phyloP scores from a whole-genome alignment of 768 basidiomycete genomes.

The Tylopilus vinaceipallidus region DNA sequence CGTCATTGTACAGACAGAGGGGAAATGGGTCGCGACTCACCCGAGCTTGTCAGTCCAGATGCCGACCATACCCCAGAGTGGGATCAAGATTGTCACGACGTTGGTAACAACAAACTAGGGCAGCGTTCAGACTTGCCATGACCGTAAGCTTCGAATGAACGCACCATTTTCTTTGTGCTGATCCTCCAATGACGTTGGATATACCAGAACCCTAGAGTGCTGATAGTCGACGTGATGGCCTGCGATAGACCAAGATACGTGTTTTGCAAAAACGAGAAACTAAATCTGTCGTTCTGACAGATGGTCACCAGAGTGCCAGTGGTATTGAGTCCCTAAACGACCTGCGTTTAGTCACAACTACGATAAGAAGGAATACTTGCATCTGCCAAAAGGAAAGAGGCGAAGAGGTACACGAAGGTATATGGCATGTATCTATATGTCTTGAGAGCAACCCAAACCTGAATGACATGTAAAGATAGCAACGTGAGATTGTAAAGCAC shows the following conservation, averaged over 20 bases:
- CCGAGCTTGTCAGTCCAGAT: slow-evolving; percentile 78
- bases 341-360: neutral
- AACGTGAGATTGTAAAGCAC: neutral
- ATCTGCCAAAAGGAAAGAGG: slow-evolving; percentile 79
- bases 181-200: slow-evolving; percentile 79
- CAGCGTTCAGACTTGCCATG: neutral
- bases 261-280: slow-evolving; percentile 77
- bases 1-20: slow-evolving; percentile 1
- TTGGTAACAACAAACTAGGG: slow-evolving; percentile 73
- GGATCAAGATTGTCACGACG: slow-evolving; percentile 72
- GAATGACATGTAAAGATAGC: no score
- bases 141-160: neutral
- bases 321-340: slow-evolving; percentile 68
- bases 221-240: slow-evolving; percentile 69
- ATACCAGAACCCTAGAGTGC: slow-evolving; percentile 80
- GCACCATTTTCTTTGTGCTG: slow-evolving; percentile 76
- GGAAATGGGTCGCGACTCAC: slow-evolving; percentile 35
- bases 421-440: slow-evolving; percentile 77
- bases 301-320: slow-evolving; percentile 73
- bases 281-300: slow-evolving; percentile 78
- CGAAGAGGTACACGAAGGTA: slow-evolving; percentile 77
- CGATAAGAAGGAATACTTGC: slow-evolving; percentile 35
- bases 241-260: slow-evolving; percentile 78
- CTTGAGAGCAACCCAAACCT: slow-evolving; percentile 77
- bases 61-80: slow-evolving; percentile 85